Evolutionary conservation across 225 moss, liverwort and hornwort species (phyloP).

Genomic region (Ulota crispa): DNA sequence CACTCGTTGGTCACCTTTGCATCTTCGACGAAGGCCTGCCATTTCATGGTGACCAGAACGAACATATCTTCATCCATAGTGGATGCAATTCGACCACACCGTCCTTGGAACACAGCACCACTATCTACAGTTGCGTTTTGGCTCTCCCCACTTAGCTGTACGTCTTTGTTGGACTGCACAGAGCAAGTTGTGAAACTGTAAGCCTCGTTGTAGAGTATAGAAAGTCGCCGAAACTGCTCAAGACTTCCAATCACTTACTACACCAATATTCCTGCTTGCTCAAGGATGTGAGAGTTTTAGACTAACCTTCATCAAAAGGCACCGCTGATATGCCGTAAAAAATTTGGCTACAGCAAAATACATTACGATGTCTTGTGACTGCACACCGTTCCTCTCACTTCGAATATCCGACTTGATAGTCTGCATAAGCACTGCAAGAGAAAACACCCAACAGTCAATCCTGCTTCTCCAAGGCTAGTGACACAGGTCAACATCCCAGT

Average conservation of each 20-base stretch:
- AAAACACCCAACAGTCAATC: conserved; percentile 9
- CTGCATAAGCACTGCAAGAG: conserved; percentile 83
- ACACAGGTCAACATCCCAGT: neutral
- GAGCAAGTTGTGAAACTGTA: neutral
- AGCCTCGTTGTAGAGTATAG: neutral
- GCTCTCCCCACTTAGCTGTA: conserved; percentile 21
- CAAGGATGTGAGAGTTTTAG: neutral
- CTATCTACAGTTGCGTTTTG: neutral
- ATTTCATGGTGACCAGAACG: conserved; percentile 64
- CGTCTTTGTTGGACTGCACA: conserved; percentile 33
- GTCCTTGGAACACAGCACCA: conserved; percentile 44
- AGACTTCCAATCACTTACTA: neutral
- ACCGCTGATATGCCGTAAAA: conserved; percentile 73
- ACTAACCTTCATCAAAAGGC: conserved; percentile 54
- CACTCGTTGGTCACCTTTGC: conserved; percentile 63
- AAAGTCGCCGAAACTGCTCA: neutral
- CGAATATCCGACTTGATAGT: conserved; percentile 81
- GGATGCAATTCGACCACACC: conserved; percentile 76
- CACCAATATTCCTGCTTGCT: neutral
- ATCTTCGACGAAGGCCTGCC: conserved; percentile 65
- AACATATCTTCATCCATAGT: conserved; percentile 99
- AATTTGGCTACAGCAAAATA: conserved; percentile 80
- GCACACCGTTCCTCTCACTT: conserved; percentile 64
- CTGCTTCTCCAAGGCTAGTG: neutral
- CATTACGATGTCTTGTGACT: conserved; percentile 61